Evolutionary conservation across 2,329 filamentous ascomycete species (phyloP).

Genomic region (Phialophora verrucosa): DNA sequence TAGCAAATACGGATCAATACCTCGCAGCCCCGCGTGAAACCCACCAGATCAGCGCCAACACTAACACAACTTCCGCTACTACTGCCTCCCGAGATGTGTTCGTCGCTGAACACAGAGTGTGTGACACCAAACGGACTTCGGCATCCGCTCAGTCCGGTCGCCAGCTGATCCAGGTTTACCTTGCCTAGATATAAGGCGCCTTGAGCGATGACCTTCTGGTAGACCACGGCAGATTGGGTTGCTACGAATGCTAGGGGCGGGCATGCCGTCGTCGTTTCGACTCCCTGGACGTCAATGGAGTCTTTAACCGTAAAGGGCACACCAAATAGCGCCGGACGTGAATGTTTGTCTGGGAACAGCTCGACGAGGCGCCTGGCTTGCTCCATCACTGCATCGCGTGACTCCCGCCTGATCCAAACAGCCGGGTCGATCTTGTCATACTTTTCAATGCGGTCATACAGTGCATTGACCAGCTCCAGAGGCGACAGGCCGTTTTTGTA

Average conservation of each 20-base stretch:
- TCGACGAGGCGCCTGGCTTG: constrained; percentile 50
- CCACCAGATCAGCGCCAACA: constrained; percentile 59
- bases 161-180: constrained; percentile 65
- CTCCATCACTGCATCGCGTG: constrained; percentile 48
- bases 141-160: constrained; percentile 65
- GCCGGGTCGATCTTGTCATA: constrained; percentile 56
- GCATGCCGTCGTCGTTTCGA: constrained; percentile 57
- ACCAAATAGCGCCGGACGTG: constrained; percentile 56
- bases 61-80: constrained; percentile 62
- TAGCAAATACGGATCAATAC: constrained; percentile 5
- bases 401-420: constrained; percentile 58
- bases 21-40: neutral
- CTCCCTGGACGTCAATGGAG: constrained; percentile 53
- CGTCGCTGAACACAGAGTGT: constrained; percentile 55
- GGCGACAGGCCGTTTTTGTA: constrained; percentile 46
- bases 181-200: constrained; percentile 65
- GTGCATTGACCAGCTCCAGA: constrained; percentile 36
- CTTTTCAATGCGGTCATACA: constrained; percentile 56
- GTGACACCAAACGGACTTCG: constrained; percentile 64
- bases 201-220: constrained; percentile 55
- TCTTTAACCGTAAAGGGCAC: constrained; percentile 58
- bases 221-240: constrained; percentile 53
- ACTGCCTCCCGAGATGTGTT: constrained; percentile 63
- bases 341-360: constrained; percentile 48
- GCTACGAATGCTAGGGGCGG: constrained; percentile 56